Evolutionary conservation across 352 stramenopile species (phyloP), one percentile per base, ranked within the genome.

Genomic region (Thalassiosira hispida): DNA sequence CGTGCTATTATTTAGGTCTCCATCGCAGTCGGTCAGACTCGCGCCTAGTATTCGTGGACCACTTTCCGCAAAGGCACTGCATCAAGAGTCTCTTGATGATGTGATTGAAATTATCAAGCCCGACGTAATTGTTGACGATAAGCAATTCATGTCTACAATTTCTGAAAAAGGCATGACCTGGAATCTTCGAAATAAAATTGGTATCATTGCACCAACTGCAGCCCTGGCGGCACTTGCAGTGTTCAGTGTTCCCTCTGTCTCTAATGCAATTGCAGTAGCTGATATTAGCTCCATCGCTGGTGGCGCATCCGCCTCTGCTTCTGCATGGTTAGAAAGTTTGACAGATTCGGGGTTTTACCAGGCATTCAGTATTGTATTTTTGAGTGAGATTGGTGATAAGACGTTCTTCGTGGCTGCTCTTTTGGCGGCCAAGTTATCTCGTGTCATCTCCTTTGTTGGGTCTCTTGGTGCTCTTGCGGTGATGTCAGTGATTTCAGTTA

Each of bases 361-460:
- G 81, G 90, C 94, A 38, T 96, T 98, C 75, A 87, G 97, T 63
- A 96, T 98, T 57, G 98, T 99, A 64, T 98, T 98, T 91, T 94
- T 98, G 20, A 98, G 96, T 61, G 97, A 99, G 85, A 98, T 99
- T 75, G 97, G 97, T 57, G 97, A 99, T 92, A 99, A 99, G 80
- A 99, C 97, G n/a, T 99, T 99, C 79, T 99, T 99, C 86, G 98
- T 99, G 73, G 97, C 96, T 0, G 97, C 95, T 44, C 97, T 99
- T 77, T 77, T 99, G 56, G 97, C 97, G 25, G 97, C 98, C 88
- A 98, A 98, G 84, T 95, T 97, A 57, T 96, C 97, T 67, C 91
- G 94, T 52, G 88, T 98, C 20, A 94, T 99, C 49, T 97, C 98
- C 14, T 99, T 98, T 69, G 90, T 97, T 0, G 97, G 97, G 44